These are phyloP conservation scores for Cryptococcus sp. DNA, from an alignment of 1,284 basidiomycete genomes.

Conservation along the genomic window DNA sequence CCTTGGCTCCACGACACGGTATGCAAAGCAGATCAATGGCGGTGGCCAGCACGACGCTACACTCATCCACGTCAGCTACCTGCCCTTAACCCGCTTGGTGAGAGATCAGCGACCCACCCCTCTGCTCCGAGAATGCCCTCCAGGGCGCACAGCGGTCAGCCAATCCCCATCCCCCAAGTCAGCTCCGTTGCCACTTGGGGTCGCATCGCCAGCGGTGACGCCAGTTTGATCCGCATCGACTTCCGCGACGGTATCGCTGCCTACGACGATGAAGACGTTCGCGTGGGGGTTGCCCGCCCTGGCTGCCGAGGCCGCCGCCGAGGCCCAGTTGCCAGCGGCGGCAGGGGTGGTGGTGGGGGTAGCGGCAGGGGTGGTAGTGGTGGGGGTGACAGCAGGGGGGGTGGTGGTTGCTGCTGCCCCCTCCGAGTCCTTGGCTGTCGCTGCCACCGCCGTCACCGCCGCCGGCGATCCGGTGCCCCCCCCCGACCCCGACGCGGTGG, in stretches of 20 bases:
- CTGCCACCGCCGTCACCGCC: too few relatives aligned
- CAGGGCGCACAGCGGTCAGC: slow-evolving; percentile 1
- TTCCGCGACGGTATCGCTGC: not conserved
- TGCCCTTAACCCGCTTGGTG: too few relatives aligned
- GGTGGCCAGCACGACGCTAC: not conserved
- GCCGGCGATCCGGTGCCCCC: not conserved
- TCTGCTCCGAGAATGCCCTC: not conserved
- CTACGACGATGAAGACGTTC: not conserved
- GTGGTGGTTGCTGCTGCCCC: too few relatives aligned
- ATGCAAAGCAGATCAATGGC: not conserved
- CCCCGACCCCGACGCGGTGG: not conserved
- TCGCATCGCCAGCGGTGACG: too few relatives aligned
- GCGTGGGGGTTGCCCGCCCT: not conserved
- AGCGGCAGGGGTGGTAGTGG: not conserved
- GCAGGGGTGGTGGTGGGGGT: not conserved
- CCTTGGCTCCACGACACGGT: too few relatives aligned
- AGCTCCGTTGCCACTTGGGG: not conserved
- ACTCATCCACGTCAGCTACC: not conserved
- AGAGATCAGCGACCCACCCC: not conserved
- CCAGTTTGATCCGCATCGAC: too few relatives aligned
- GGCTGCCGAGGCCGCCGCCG: not conserved
- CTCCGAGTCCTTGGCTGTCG: too few relatives aligned
- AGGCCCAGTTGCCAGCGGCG: not conserved
- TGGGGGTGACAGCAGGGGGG: too few relatives aligned
- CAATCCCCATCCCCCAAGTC: not conserved